phyloP scores from a whole-genome alignment of 225 moss, liverwort and hornwort genomes.

The Lunularia cruciata region DNA sequence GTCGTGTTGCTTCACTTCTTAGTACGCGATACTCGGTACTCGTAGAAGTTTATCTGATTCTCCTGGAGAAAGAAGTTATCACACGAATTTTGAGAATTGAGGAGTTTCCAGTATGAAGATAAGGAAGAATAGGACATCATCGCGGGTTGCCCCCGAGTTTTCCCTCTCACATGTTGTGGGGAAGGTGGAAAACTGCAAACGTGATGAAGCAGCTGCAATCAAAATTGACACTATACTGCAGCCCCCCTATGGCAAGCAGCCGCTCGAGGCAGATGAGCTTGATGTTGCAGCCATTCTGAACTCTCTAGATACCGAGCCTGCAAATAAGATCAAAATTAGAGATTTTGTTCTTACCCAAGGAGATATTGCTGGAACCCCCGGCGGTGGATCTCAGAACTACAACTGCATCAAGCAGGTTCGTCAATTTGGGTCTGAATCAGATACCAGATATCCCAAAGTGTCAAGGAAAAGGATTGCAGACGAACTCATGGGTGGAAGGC shows the following conservation, averaged over 20 bases:
- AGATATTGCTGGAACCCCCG: background rate
- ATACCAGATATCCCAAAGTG: background rate
- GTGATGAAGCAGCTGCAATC: background rate
- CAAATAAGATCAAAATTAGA: slow-evolving; percentile 1
- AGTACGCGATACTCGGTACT: too few relatives aligned
- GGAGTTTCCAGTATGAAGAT: slow-evolving; percentile 8
- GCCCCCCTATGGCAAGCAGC: too few relatives aligned
- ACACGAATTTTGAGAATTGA: too few relatives aligned
- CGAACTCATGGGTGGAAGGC: background rate
- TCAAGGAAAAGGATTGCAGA: background rate
- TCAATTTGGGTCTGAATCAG: slow-evolving; percentile 18
- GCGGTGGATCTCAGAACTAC: background rate
- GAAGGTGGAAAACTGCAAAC: background rate
- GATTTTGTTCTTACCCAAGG: slow-evolving; percentile 4
- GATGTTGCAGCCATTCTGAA: background rate
- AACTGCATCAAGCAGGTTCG: background rate
- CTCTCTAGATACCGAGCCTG: slow-evolving; percentile 6
- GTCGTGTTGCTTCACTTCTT: too few relatives aligned
- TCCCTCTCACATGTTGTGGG: background rate
- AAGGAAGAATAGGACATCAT: slow-evolving; percentile 19
- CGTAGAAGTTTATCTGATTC: too few relatives aligned
- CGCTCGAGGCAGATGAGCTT: background rate
- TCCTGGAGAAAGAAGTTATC: too few relatives aligned
- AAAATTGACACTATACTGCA: background rate
- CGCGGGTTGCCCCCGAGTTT: slow-evolving; percentile 10